Base-by-base conservation (phyloP, 768 basidiomycete genomes). In the Leccinum rimulosum region DNA sequence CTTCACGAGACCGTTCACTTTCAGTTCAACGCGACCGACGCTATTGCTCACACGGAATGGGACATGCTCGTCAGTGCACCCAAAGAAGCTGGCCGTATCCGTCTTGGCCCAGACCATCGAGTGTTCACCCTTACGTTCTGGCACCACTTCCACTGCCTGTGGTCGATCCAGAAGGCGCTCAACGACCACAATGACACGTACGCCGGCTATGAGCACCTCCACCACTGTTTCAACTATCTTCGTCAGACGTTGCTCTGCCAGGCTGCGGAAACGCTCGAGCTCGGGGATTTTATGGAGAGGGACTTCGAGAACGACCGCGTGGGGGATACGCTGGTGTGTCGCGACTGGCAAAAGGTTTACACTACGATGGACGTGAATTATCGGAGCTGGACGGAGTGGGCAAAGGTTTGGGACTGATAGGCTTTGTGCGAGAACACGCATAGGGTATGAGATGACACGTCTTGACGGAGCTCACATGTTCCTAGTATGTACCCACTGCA, bases 271-370 rank as follows among this genome's bases (percentile, higher is more conserved):
- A 55, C 53, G 36, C 62, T 63, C 4, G 62, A 63, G 9, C 50
- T 63, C 9, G 62, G 62, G 10, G 62, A 63, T 50, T 63, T 64
- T n/a, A 55, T 63, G 62, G 54, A 59, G 45, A 59, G 8, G 30
- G 54, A 64, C 40, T 64, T 49, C 9, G 57, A 63, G 31, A 38
- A 49, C 1, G 54, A 63, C 1, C 50, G 54, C n/a, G 50, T 64
- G 8, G 62, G 62, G 14, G 62, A 63, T 43, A 63, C 57, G n/a
- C 2, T 64, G 33, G 54, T 64, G 9, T 63, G 62, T 31, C 57
- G 36, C 1, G 62, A 64, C 27, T 64, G 62, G 62, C 6, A 49
- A 15, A 28, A 33, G 11, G 57, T 55, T 14, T 63, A 63, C 19
- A 15, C 8, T 9, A 28, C 7, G 10, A 3, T 63, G 62, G 53